Evolutionary conservation across 2,329 filamentous ascomycete genomes (phyloP).

Genomic region (Xylaria sp.): DNA sequence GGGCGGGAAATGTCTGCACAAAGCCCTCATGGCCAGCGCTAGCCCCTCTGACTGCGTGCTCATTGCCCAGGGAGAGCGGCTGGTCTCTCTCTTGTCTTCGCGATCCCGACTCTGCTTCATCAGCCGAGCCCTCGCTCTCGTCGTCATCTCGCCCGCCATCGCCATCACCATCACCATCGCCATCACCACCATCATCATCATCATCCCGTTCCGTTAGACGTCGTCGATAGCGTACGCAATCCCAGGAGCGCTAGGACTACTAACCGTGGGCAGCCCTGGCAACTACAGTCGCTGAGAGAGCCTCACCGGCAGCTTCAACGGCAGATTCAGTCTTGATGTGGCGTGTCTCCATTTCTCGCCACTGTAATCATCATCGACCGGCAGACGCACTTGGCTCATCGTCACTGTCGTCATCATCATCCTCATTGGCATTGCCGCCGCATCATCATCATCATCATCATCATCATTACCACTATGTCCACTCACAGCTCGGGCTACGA

Average conservation of each 20-base stretch:
- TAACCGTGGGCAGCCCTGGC: background rate
- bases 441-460: slow-evolving; percentile 19
- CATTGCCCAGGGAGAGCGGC: slow-evolving; percentile 31
- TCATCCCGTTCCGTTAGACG: background rate
- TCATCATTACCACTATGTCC: slow-evolving; percentile 38
- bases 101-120: slow-evolving; percentile 6
- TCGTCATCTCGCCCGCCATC: background rate
- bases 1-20: slow-evolving; percentile 39
- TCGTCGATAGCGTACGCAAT: slow-evolving; percentile 6
- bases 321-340: background rate
- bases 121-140: slow-evolving; percentile 18
- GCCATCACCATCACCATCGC: no score
- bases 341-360: background rate
- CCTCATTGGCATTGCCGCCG: slow-evolving; percentile 5
- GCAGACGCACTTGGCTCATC: background rate
- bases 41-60: slow-evolving; percentile 33
- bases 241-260: background rate
- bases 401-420: slow-evolving; percentile 3
- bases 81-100: slow-evolving; percentile 17
- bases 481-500: slow-evolving; percentile 29
- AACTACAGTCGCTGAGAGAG: background rate
- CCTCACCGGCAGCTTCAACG: background rate
- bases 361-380: background rate
- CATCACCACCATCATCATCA: no score
- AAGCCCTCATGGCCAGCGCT: slow-evolving; percentile 38